Evolutionary conservation across 2,329 filamentous ascomycete genomes (phyloP), one percentile per base, ranked within the genome.

Genomic region (Fusarium coicis): DNA sequence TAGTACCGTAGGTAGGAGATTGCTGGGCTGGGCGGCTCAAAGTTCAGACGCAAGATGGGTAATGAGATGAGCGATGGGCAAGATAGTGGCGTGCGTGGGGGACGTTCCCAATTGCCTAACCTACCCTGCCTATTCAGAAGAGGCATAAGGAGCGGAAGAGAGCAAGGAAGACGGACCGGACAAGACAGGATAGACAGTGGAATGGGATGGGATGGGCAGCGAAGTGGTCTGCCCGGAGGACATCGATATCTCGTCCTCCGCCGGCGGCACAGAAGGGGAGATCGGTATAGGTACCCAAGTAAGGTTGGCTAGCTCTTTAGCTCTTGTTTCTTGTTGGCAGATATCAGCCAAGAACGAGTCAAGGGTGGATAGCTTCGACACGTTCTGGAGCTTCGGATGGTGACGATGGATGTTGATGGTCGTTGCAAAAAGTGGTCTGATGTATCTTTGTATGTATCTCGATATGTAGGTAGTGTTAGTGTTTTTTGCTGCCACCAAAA

Each of bases 51-150:
- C 47, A 66, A 66, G 68, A 65, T 65, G 40, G 63, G 34, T 36
- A 76, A 54, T 54, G 34, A 40, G 50, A 54, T 62, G 55, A 67
- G 55, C 65, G 61, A 74, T 36, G 62, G 70, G 43, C 63, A 60
- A 76, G 66, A 77, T 66, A 75, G 75, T 77, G 75, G 73, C 72
- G 74, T 68, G 66, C 72, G 66, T 76, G 75, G 75, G 75, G 75
- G 63, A 73, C 57, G 43, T 50, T 59, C 44, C 59, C 44, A 43
- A 40, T 37, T 47, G 44, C 54, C 36, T 40, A 54, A 54, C 34
- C 23, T 40, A 40, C 34, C 50, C 34, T 40, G 36, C 23, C 52
- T 47, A 54, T 70, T 28, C 66, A n/a, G 52, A 71, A 73, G 63
- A 68, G 59, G 59, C 44, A 71, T 47, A 37, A 60, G 58, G 52